phyloP scores from a whole-genome alignment of 2,329 filamentous ascomycete genomes.

The Hyphodiscus sp. region DNA sequence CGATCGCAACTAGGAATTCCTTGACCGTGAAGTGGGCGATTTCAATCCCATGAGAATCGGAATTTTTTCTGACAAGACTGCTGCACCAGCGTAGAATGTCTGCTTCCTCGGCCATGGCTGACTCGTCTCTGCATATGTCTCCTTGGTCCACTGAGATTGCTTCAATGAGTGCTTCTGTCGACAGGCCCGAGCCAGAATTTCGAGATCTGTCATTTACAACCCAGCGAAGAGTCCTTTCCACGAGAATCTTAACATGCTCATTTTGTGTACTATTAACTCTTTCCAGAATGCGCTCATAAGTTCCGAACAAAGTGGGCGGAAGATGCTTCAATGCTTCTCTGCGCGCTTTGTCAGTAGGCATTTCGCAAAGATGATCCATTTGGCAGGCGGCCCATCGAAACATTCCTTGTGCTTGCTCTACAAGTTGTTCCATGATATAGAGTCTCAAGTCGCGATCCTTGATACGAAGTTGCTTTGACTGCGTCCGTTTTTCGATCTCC shows the following conservation, averaged over 20 bases:
- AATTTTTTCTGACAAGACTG: constrained; percentile 19
- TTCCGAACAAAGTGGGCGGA: constrained; percentile 19
- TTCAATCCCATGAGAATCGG: constrained; percentile 6
- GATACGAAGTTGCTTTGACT: constrained; percentile 4
- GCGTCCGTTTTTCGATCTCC: constrained; percentile 9
- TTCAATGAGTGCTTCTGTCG: constrained; percentile 10
- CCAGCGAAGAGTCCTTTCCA: constrained; percentile 15
- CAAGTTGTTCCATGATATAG: constrained; percentile 12
- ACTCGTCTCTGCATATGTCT: constrained; percentile 8
- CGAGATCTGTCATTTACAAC: no score
- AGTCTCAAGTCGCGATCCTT: constrained; percentile 8
- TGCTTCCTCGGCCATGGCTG: constrained; percentile 10
- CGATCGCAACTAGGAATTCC: constrained; percentile 16
- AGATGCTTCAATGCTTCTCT: constrained; percentile 22
- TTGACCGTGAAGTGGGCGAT: constrained; percentile 26
- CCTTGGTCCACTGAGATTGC: constrained; percentile 14
- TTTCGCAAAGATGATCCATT: constrained; percentile 27
- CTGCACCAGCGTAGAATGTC: constrained; percentile 18
- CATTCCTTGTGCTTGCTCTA: constrained; percentile 20
- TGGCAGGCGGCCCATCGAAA: constrained; percentile 30
- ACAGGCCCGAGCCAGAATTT: not conserved
- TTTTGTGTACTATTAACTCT: constrained; percentile 15
- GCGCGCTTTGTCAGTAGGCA: constrained; percentile 18
- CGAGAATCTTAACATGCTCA: constrained; percentile 12
- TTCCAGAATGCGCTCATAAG: constrained; percentile 25